Conservation (phyloP, 768 basidiomycete genomes). For the Pisolithus orientalis region DNA sequence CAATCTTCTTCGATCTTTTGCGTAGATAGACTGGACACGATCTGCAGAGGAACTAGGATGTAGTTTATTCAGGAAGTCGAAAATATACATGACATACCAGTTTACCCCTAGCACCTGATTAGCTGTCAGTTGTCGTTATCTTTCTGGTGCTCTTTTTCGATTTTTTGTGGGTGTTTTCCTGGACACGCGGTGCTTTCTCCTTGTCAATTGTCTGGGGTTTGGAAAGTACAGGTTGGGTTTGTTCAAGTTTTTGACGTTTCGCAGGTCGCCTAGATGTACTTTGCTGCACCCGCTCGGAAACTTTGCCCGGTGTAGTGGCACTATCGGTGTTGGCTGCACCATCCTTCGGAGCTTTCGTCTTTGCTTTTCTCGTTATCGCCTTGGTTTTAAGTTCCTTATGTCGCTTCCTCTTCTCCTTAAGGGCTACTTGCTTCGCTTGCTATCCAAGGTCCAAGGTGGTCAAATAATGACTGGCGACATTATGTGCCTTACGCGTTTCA, state of each 20-base stretch:
- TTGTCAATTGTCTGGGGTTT: not conserved
- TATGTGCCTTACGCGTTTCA: constrained; percentile 47
- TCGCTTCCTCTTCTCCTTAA: constrained; percentile 44
- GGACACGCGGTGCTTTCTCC: not conserved
- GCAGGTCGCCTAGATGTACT: constrained; percentile 1
- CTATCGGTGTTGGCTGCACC: not conserved
- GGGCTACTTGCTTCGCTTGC: constrained; percentile 40
- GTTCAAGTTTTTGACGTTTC: constrained; percentile 15
- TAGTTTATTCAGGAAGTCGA: not conserved
- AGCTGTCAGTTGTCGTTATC: too few relatives aligned
- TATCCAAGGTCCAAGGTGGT: constrained; percentile 15
- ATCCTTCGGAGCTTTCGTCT: not conserved
- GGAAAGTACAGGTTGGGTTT: not conserved
- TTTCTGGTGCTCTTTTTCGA: not conserved
- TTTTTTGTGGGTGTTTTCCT: not conserved
- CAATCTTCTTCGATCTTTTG: constrained; percentile 52
- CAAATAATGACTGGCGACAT: not conserved
- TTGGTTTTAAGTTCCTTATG: constrained; percentile 40
- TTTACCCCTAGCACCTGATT: not conserved
- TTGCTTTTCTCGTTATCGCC: constrained; percentile 31
- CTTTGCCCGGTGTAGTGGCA: not conserved
- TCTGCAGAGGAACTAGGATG: not conserved
- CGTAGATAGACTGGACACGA: constrained; percentile 23
- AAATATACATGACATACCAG: not conserved
- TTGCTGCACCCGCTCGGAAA: not conserved